phyloP scores from a whole-genome alignment of 805 yeast genomes.

The Hanseniaspora valbyensis region DNA sequence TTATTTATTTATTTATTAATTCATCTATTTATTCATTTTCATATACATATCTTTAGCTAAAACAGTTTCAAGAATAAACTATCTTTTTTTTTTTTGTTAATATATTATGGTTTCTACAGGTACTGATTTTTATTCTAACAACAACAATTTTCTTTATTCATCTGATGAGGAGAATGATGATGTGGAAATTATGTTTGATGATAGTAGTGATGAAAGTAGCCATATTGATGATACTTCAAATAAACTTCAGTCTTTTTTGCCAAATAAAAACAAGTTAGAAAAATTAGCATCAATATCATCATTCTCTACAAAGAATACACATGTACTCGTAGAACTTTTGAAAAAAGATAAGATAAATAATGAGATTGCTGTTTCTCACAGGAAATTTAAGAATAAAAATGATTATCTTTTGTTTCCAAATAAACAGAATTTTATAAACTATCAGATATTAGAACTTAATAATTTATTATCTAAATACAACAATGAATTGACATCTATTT shows the following conservation, averaged over 20 bases:
- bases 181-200: slow-evolving; percentile 10
- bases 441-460: neutral
- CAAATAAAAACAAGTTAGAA: neutral
- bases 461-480: neutral
- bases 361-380: neutral
- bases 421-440: neutral
- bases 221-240: no score
- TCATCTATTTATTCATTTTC: no score
- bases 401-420: slow-evolving; percentile 10
- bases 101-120: neutral
- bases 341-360: neutral
- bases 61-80: no score
- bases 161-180: slow-evolving; percentile 8
- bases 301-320: no score
- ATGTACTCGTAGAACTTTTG: neutral
- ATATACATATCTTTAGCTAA: no score
- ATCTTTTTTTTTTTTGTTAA: no score
- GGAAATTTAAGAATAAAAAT: slow-evolving; percentile 2
- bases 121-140: neutral
- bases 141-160: neutral
- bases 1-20: no score
- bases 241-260: no score
- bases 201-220: slow-evolving; percentile 6
- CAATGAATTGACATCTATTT: neutral
- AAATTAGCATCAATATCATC: neutral